A percentile compares a stretch with the other conserved stretches of the same genome.
Conservation (phyloP, 495 filamentous ascomycete species). For the Penicillium paxilli region DNA sequence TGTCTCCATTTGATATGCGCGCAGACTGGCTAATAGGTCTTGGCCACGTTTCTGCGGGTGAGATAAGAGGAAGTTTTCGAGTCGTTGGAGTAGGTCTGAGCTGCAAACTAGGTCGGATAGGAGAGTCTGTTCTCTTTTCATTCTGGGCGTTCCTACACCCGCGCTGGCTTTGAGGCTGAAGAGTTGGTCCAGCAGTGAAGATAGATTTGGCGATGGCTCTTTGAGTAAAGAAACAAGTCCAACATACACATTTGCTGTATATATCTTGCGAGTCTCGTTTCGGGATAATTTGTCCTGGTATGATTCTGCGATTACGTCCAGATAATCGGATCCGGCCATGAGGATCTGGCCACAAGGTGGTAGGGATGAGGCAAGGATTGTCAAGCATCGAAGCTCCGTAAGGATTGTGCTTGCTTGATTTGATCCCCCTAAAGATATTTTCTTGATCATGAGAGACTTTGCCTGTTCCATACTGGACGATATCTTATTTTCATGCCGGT, state of each 20-base stretch:
- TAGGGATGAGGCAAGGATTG: conserved; percentile 38
- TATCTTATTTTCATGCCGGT: conserved; percentile 36
- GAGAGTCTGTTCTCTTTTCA: conserved; percentile 40
- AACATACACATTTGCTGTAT: conserved; percentile 72
- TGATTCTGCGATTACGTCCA: conserved; percentile 69
- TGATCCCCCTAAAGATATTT: conserved; percentile 49
- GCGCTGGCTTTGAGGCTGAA: conserved; percentile 74
- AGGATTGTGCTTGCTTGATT: conserved; percentile 23
- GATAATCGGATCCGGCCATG: conserved; percentile 79
- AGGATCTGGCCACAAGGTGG: conserved; percentile 55
- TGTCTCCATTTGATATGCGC: conserved; percentile 46
- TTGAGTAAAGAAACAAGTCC: conserved; percentile 68
- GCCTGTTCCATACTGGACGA: conserved; percentile 43
- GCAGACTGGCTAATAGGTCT: conserved; percentile 40
- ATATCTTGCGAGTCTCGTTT: conserved; percentile 55
- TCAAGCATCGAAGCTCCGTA: conserved; percentile 39
- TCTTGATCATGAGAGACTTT: conserved; percentile 46
- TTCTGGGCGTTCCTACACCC: conserved; percentile 47
- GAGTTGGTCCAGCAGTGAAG: conserved; percentile 74
- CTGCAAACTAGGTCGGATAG: conserved; percentile 47
- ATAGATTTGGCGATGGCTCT: conserved; percentile 63
- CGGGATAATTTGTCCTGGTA: conserved; percentile 57
- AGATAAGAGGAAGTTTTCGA: conserved; percentile 57
- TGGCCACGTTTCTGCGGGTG: conserved; percentile 48
- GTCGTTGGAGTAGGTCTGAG: conserved; percentile 36